Base-by-base conservation (phyloP, 192 early-diverging fungal species). In the Backusella morwellensis region DNA sequence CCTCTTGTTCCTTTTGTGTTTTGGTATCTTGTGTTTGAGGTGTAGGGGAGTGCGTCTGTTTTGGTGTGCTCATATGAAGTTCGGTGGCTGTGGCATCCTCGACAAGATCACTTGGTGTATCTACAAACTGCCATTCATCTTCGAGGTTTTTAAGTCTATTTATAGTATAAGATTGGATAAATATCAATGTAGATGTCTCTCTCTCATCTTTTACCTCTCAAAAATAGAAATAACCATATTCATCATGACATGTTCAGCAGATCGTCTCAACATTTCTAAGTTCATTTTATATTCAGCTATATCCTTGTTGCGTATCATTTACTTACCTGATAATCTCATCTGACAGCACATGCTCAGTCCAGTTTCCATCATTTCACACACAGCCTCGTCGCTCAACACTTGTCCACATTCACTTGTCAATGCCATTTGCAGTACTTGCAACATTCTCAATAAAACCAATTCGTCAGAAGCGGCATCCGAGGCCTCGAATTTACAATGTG, bases 291-390 rank as follows among this genome's bases (percentile, higher is more conserved):
- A 8, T 26, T 26, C 2, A 12, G 12, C 4, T 63, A 21, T 29
- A 4, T 63, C n/a, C 11, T 29, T 19, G 11, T 14, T 26, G 15
- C 12, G 21, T 26, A 42, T 11, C 44, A 59, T 21, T 32, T 72
- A 38, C 63, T 75, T 88, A 88, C 87, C 96, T 81, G 92, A 95
- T 21, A 97, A 79, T 59, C 96, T 85, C 77, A 93, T 91, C 86
- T 97, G 97, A 81, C 97, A 98, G 81, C 94, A 95, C 94, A 99
- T 97, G 80, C 95, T 95, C 70, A 99, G 91, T 17, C 93, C 96
- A 23, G 96, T 96, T 86, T 99, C 98, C 82, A 98, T 95, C 89
- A 98, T 97, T 77, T 96, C 96, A 81, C 98, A 99, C 15, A 98
- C 90, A 15, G 93, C 92, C 80, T 95, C 96, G 81, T 99, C 97